phyloP scores from a whole-genome alignment of 192 early-diverging fungal genomes.

The Entomortierella chlamydospora region DNA sequence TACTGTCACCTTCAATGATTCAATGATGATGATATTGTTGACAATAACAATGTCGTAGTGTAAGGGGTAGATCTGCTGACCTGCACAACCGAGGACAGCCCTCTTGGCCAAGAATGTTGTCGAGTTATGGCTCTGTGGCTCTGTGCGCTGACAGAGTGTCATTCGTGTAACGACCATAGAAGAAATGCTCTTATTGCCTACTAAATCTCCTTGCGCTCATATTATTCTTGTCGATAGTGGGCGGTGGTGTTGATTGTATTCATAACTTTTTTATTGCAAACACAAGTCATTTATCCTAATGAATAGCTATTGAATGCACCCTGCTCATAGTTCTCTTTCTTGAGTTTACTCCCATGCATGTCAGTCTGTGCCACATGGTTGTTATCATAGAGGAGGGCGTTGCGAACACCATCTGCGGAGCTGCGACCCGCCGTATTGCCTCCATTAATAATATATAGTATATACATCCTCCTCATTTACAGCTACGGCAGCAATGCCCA shows the following conservation, averaged over 20 bases:
- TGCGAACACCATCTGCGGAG: background rate
- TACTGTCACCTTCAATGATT: background rate
- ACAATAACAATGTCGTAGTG: background rate
- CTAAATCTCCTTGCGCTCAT: background rate
- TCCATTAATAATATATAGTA: background rate
- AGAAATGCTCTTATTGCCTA: too few relatives aligned
- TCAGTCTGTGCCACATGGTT: background rate
- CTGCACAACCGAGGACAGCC: background rate
- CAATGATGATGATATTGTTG: background rate
- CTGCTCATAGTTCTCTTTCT: background rate
- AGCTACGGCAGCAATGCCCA: too few relatives aligned
- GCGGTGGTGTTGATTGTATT: background rate
- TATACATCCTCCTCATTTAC: too few relatives aligned
- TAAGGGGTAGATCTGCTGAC: background rate
- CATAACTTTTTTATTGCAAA: background rate
- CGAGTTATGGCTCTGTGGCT: conserved; percentile 7
- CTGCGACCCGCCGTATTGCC: background rate
- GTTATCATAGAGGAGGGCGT: background rate
- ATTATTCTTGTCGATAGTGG: background rate
- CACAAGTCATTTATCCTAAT: background rate
- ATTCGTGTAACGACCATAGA: conserved; percentile 14
- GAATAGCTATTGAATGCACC: background rate
- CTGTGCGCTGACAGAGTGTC: background rate
- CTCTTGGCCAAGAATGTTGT: background rate
- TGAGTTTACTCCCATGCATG: background rate